Evolutionary conservation across 148 eudicot species (phyloP).

Genomic region (Silene uniflora): DNA sequence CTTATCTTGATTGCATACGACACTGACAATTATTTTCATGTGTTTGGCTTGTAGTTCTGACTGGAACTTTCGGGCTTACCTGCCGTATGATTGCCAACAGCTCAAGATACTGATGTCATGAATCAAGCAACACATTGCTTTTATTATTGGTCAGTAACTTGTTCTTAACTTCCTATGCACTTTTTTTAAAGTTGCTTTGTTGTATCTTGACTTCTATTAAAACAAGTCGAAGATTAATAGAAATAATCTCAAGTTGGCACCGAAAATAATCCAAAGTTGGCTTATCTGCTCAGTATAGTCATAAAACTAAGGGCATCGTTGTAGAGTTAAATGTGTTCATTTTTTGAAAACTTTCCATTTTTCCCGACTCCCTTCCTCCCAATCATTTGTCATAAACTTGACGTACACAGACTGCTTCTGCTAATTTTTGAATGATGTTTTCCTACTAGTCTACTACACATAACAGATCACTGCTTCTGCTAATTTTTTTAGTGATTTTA

Average conservation of each 20-base stretch:
- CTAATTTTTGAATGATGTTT: too few species aligned
- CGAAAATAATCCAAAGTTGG: background rate
- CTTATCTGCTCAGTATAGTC: background rate
- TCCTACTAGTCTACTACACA: background rate
- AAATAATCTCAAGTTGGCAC: too few species aligned
- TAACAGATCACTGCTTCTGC: background rate
- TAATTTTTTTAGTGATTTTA: background rate
- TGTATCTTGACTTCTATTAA: background rate
- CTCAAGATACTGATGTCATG: background rate
- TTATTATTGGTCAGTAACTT: background rate
- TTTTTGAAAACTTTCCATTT: background rate
- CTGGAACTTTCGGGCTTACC: background rate
- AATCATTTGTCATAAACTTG: too few species aligned
- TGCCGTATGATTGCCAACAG: background rate
- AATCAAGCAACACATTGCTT: background rate
- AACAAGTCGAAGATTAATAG: too few species aligned
- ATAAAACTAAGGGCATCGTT: background rate
- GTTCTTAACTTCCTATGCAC: background rate
- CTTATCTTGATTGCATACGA: too few species aligned
- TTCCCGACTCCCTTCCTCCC: background rate
- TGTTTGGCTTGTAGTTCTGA: background rate
- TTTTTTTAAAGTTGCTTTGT: background rate
- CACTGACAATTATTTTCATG: background rate
- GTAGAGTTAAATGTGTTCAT: background rate
- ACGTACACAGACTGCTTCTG: background rate